Conservation (phyloP, 495 filamentous ascomycete species). For the Daldinia childiae region DNA sequence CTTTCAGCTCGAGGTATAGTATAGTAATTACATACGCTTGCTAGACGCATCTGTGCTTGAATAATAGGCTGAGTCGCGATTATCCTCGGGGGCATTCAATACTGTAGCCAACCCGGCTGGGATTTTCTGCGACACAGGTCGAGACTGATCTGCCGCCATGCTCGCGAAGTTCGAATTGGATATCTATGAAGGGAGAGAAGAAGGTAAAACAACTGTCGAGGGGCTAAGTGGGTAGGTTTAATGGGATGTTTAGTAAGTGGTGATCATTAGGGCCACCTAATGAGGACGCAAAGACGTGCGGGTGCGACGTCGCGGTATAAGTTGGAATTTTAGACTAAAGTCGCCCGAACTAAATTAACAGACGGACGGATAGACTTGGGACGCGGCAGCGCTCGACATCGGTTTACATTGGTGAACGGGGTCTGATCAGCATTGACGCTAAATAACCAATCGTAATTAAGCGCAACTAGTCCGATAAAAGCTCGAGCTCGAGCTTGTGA, state of each 20-base stretch:
- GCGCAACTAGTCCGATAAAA: slow-evolving; percentile 41
- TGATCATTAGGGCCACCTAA: slow-evolving; percentile 10
- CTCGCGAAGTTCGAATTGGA: neutral
- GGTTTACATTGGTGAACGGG: slow-evolving; percentile 38
- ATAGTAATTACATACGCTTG: slow-evolving; percentile 57
- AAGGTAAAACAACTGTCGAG: neutral
- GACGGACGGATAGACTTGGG: slow-evolving; percentile 1
- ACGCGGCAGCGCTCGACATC: slow-evolving; percentile 15
- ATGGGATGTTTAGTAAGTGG: slow-evolving; percentile 1
- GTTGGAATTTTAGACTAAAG: slow-evolving; percentile 6
- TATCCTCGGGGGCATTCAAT: slow-evolving; percentile 60
- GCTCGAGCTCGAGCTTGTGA: slow-evolving; percentile 16
- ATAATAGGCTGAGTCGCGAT: slow-evolving; percentile 65
- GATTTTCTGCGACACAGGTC: slow-evolving; percentile 57
- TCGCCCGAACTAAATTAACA: slow-evolving; percentile 5
- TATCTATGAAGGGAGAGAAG: neutral
- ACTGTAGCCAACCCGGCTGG: slow-evolving; percentile 59
- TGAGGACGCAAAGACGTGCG: slow-evolving; percentile 3
- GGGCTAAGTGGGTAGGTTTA: slow-evolving; percentile 9
- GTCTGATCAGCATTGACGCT: slow-evolving; percentile 39
- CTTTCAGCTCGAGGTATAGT: slow-evolving; percentile 3
- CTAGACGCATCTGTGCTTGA: slow-evolving; percentile 64
- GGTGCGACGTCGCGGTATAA: slow-evolving; percentile 10
- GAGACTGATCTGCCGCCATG: slow-evolving; percentile 51
- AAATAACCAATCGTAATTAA: slow-evolving; percentile 42